Base-by-base conservation (phyloP, 257 asterid species). In the Solanum chilense region DNA sequence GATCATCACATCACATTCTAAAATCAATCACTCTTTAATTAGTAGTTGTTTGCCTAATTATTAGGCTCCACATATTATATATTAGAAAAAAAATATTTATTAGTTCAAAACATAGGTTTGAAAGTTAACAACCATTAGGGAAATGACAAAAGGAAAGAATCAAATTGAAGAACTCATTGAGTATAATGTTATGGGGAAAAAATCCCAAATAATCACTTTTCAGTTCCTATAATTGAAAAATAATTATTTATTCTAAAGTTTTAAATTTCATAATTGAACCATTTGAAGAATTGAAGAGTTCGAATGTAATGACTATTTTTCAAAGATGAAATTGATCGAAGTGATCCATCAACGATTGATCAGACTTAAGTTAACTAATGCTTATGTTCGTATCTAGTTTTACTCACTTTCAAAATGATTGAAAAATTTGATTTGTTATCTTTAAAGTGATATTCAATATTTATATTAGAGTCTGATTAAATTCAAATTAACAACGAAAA, bases 31-130 rank as follows among this genome's bases (percentile, higher is more conserved):
- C 86, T 42, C 69, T 89, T 58, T 37, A 73, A 73, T 37, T 84
- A 68, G 62, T 6, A 45, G 83, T 20, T 85, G 88, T 82, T 82
- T 89, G 89, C 92, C 94, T 87, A 91, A 73, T 87, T 39, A 86
- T 90, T 85, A 66, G 92, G 91, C 88, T 84, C 89, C 88, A 62
- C 76, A 89, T 5, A 86, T 33, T 73, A 73, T 78, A 85, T 66
- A 23, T 21, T 23, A 62, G 5, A 23, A 85, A 69, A 85, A 85
- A 37, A 83, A 85, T 76, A 31, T 58, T 78, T 82, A 20, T 76
- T 81, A 83, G 29, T 20, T 47, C 68, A 47, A 80, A 80, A 47
- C 58, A 87, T 71, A 56, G 76, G 88, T 75, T 39, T 56, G 44
- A 23, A 86, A 83, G 44, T 42, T 58, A 85, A 66, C 78, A 73